Evolutionary conservation across 129 eudicot species (phyloP).

Genomic region (Sambucus nigra): DNA sequence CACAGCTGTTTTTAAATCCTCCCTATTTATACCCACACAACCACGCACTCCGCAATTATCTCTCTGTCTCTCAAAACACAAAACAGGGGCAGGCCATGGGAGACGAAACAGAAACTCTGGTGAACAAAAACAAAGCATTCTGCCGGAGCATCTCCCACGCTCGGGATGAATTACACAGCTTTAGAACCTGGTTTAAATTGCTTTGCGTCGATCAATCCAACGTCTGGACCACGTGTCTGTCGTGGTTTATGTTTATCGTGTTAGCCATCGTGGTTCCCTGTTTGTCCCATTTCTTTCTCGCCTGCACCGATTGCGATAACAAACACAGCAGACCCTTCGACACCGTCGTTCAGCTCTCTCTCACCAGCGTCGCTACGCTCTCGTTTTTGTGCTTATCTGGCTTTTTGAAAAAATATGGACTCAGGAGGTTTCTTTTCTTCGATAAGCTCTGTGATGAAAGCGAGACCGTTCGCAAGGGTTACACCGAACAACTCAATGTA

Average conservation of each 20-base stretch:
- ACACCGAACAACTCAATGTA: constrained; percentile 69
- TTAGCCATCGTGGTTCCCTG: constrained; percentile 55
- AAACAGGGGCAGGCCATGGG: constrained; percentile 18
- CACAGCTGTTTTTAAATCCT: neutral
- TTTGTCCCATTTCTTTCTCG: constrained; percentile 65
- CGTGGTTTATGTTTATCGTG: constrained; percentile 58
- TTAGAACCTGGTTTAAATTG: constrained; percentile 63
- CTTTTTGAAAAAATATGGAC: constrained; percentile 54
- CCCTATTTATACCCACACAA: neutral
- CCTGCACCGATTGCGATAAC: constrained; percentile 62
- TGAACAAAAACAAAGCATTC: constrained; percentile 19
- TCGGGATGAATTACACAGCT: constrained; percentile 53
- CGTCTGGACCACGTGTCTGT: constrained; percentile 28
- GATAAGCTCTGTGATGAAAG: constrained; percentile 89
- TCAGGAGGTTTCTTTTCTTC: constrained; percentile 68
- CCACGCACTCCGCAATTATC: neutral
- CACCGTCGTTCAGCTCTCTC: constrained; percentile 65
- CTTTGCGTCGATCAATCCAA: constrained; percentile 84
- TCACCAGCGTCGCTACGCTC: constrained; percentile 58
- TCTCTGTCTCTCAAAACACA: neutral
- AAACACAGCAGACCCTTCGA: constrained; percentile 67
- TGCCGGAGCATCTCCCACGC: constrained; percentile 38
- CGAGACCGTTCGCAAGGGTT: constrained; percentile 61
- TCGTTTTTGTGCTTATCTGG: constrained; percentile 64
- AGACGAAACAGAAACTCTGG: constrained; percentile 20